A percentile compares a stretch with the other conserved stretches of the same genome.
Evolutionary conservation across 2,329 filamentous ascomycete species (phyloP).

Genomic region (Colletotrichum shisoi): DNA sequence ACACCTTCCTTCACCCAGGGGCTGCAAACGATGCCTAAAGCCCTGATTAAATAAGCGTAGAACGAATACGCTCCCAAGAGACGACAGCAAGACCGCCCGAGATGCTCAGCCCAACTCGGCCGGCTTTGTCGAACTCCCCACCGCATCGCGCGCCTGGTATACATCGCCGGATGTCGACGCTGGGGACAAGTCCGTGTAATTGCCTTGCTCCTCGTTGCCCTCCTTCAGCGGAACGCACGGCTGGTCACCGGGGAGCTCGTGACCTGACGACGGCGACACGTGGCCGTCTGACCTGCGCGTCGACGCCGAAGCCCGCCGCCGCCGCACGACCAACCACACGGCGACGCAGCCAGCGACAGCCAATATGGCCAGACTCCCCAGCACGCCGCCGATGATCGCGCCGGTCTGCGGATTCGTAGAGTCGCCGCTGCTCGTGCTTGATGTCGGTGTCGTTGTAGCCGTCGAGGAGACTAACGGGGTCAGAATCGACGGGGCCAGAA

Average conservation of each 20-base stretch:
- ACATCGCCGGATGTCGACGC: neutral
- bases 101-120: conserved; percentile 19
- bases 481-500: neutral
- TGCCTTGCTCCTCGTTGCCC: neutral
- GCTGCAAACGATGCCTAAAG: too few relatives aligned
- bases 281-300: neutral
- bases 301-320: neutral
- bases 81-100: neutral
- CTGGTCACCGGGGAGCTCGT: conserved; percentile 7
- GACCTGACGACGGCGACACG: neutral
- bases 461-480: neutral
- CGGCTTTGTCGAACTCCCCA: conserved; percentile 24
- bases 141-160: neutral
- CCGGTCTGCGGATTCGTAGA: neutral
- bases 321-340: conserved; percentile 15
- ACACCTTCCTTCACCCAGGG: neutral
- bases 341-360: conserved; percentile 16
- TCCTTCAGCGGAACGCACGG: neutral
- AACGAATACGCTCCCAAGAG: neutral
- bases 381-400: conserved; percentile 27
- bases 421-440: neutral
- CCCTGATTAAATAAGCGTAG: too few relatives aligned
- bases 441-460: neutral
- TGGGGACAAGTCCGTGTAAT: conserved; percentile 2
- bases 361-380: conserved; percentile 16